These are phyloP conservation scores for Astrocystis sublimbata DNA, from an alignment of 495 filamentous ascomycete genomes.

Conservation along the genomic window DNA sequence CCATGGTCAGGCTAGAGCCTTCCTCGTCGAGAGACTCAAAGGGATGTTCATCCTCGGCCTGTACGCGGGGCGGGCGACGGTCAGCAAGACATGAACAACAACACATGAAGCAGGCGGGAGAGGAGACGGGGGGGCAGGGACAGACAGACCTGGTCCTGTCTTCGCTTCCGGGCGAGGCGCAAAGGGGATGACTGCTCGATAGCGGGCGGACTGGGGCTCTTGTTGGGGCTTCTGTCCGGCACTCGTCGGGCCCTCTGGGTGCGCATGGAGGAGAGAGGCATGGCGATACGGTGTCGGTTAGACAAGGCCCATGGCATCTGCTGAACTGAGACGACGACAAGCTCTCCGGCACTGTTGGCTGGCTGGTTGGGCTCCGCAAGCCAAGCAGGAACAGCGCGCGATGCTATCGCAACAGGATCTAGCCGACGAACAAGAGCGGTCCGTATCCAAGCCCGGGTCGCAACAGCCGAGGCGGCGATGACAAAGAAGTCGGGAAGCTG, in stretches of 20 bases:
- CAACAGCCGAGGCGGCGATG: not conserved
- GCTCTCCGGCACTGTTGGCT: too few species aligned
- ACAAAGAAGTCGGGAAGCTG: not conserved
- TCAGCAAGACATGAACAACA: too few species aligned
- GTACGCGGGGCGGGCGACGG: not conserved
- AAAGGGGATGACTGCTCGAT: constrained; percentile 63
- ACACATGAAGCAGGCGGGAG: too few species aligned
- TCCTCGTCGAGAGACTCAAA: constrained; percentile 43
- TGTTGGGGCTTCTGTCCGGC: constrained; percentile 40
- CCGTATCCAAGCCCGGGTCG: not conserved
- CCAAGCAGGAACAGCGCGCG: not conserved
- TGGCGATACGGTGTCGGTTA: constrained; percentile 18
- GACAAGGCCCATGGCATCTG: constrained; percentile 16
- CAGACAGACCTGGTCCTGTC: constrained; percentile 72
- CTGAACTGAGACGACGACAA: not conserved
- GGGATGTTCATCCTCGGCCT: constrained; percentile 39
- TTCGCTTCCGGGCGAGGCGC: constrained; percentile 71
- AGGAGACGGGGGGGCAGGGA: constrained; percentile 7
- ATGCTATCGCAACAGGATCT: not conserved
- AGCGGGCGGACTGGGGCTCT: constrained; percentile 33
- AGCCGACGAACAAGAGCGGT: not conserved
- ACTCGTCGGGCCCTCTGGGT: constrained; percentile 42
- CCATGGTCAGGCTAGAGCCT: constrained; percentile 45
- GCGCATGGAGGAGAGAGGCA: constrained; percentile 48
- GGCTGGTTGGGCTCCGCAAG: not conserved